phyloP scores from a whole-genome alignment of 192 early-diverging fungal genomes.

The Coemansia sp. region DNA sequence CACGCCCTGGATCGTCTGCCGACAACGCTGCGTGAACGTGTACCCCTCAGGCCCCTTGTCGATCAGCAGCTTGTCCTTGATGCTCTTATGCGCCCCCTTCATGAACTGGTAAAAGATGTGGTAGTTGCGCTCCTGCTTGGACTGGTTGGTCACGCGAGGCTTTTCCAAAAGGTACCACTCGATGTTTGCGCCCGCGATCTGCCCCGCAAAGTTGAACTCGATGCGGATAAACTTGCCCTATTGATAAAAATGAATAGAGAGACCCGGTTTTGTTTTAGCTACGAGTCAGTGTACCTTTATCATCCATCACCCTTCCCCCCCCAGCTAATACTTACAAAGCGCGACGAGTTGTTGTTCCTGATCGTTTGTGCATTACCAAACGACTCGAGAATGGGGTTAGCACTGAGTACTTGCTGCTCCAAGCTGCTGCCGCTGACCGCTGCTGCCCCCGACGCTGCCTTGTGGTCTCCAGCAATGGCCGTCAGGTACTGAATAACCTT shows the following conservation, averaged over 20 bases:
- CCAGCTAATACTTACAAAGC: conserved; percentile 64
- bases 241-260: not conserved
- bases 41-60: conserved; percentile 78
- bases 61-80: conserved; percentile 77
- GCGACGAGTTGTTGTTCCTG: conserved; percentile 97
- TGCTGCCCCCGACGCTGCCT: conserved; percentile 19
- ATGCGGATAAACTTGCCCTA: conserved; percentile 97
- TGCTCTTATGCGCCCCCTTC: conserved; percentile 71
- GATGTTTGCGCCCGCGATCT: conserved; percentile 95
- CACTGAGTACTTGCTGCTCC: conserved; percentile 91
- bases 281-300: not conserved
- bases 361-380: conserved; percentile 99
- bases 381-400: conserved; percentile 96
- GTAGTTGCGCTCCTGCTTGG: conserved; percentile 90
- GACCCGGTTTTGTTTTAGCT: not conserved
- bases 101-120: conserved; percentile 99
- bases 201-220: conserved; percentile 84
- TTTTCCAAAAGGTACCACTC: conserved; percentile 98
- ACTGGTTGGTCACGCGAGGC: conserved; percentile 92
- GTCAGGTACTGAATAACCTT: conserved; percentile 98
- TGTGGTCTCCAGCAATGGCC: conserved; percentile 73
- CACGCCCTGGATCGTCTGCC: conserved; percentile 88
- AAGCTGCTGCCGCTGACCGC: conserved; percentile 58
- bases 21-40: conserved; percentile 78
- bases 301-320: no score